Evolutionary conservation across 192 early-diverging fungal species (phyloP).

Genomic region (Backusella liffmaniae): DNA sequence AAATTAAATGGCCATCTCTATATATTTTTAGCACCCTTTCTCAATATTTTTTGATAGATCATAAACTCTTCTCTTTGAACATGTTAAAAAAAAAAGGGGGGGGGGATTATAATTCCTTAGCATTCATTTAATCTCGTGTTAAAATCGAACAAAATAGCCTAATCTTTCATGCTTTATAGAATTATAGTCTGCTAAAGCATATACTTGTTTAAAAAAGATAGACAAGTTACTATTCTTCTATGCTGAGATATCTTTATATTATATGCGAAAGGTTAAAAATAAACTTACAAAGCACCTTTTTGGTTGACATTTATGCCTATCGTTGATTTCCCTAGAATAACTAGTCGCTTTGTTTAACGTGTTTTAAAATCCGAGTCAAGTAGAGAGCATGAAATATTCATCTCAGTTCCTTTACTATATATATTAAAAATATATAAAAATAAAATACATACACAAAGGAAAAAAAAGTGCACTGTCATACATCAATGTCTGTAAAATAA

Average conservation of each 20-base stretch:
- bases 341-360: neutral
- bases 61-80: neutral
- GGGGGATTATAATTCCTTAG: neutral
- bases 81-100: neutral
- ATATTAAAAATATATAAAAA: neutral
- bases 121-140: neutral
- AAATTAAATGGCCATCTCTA: neutral
- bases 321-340: neutral
- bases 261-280: neutral
- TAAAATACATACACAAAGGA: neutral
- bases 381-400: neutral
- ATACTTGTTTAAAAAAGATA: neutral
- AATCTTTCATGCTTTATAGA: neutral
- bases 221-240: neutral
- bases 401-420: neutral
- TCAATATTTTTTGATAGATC: neutral
- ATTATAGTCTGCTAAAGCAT: neutral
- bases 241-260: neutral
- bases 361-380: neutral
- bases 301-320: neutral
- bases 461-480: neutral
- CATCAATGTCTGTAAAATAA: neutral
- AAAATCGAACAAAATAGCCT: neutral
- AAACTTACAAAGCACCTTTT: neutral
- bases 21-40: neutral